These are phyloP conservation scores for Microdochium bolleyi DNA, from an alignment of 2,329 filamentous ascomycete species.

Conservation along the genomic window DNA sequence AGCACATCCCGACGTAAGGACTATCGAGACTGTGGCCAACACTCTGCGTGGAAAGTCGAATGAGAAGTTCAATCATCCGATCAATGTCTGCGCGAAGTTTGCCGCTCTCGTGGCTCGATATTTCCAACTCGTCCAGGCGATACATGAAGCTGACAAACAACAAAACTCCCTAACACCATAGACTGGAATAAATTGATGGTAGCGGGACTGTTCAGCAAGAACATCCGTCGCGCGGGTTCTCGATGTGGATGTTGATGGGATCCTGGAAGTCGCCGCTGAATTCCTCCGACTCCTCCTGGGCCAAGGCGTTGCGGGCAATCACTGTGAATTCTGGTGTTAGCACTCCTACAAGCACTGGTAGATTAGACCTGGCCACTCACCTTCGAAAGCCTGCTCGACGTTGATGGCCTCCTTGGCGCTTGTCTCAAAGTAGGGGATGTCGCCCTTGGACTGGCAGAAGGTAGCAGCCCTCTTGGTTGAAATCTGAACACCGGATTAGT, in stretches of 20 bases:
- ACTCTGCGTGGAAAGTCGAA: background rate
- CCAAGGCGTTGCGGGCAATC: constrained; percentile 89
- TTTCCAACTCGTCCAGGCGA: background rate
- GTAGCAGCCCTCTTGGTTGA: constrained; percentile 94
- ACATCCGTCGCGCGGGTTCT: constrained; percentile 87
- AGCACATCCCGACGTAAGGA: background rate
- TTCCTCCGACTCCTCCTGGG: constrained; percentile 95
- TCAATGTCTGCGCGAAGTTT: background rate
- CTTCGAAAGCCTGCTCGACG: constrained; percentile 75
- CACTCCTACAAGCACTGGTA: background rate
- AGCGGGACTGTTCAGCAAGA: constrained; percentile 57
- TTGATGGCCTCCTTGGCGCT: constrained; percentile 98
- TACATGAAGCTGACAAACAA: background rate
- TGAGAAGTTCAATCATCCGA: background rate
- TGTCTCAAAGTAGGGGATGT: constrained; percentile 98
- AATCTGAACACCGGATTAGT: constrained; percentile 47
- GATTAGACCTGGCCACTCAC: constrained; percentile 26
- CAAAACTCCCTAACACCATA: background rate
- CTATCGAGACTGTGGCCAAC: background rate
- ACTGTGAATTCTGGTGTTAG: constrained; percentile 43
- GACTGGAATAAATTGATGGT: background rate
- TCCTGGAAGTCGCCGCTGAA: constrained; percentile 97
- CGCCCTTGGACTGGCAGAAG: constrained; percentile 95
- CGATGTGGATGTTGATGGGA: constrained; percentile 95
- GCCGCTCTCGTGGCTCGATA: background rate